Conservation (phyloP, 805 yeast genomes). For the Candida ipomoeae region DNA sequence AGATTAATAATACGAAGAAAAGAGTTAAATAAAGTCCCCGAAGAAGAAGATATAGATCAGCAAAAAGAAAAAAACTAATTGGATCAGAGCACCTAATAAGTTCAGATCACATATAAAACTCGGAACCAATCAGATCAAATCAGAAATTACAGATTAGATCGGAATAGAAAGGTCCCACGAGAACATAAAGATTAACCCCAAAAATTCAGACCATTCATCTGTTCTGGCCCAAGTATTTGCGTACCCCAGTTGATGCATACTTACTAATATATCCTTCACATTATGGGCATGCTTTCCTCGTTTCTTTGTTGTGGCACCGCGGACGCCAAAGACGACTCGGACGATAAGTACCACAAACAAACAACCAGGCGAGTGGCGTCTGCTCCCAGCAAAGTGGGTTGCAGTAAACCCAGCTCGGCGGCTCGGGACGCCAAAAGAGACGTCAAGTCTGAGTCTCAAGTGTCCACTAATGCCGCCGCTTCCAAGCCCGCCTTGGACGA, state of each 20-base stretch:
- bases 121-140: no score
- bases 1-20: no score
- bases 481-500: conserved; percentile 25
- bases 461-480: neutral
- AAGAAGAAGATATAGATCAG: no score
- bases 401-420: neutral
- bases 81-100: no score
- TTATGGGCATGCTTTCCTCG: conserved; percentile 30
- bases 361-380: conserved; percentile 9
- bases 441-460: neutral
- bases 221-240: neutral
- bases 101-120: no score
- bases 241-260: conserved; percentile 2
- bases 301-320: conserved; percentile 36
- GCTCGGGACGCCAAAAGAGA: neutral
- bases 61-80: no score
- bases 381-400: neutral
- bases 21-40: no score
- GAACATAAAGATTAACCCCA: no score
- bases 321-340: conserved; percentile 31
- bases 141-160: no score
- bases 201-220: no score
- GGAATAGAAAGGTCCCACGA: no score
- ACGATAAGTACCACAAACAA: conserved; percentile 26
- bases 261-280: neutral